Conservation (phyloP, 169 alveolate genomes). For the Eimeria necatrix region DNA sequence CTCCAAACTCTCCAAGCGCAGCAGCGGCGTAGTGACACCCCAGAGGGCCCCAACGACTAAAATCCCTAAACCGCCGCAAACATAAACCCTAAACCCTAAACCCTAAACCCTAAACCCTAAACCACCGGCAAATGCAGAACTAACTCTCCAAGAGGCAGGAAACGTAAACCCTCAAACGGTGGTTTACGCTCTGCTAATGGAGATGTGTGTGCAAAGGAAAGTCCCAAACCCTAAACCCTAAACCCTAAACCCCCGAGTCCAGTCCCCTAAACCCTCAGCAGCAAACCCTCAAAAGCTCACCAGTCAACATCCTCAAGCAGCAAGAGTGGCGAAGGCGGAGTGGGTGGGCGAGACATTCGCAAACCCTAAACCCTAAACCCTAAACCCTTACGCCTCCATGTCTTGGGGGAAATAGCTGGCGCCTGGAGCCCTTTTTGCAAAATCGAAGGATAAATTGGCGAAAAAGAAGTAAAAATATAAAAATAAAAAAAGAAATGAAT, state of each 20-base stretch:
- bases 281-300: background rate
- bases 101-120: background rate
- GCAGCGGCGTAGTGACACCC: conserved; percentile 62
- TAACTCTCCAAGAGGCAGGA: background rate
- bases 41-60: conserved; percentile 51
- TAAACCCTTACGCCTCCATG: background rate
- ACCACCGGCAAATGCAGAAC: background rate
- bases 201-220: background rate
- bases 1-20: conserved; percentile 28
- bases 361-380: background rate
- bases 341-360: background rate
- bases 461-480: too few species aligned
- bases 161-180: background rate
- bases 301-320: background rate
- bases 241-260: background rate
- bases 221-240: background rate
- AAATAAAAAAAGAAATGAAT: too few species aligned
- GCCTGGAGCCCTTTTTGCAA: background rate
- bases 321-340: background rate
- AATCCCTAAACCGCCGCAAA: conserved; percentile 7
- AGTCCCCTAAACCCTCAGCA: too few species aligned
- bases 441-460: background rate
- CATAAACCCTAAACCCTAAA: background rate
- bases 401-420: background rate
- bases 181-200: background rate